These are phyloP conservation scores for Diaporthe capsici DNA, from an alignment of 2,329 filamentous ascomycete genomes.

Conservation along the genomic window DNA sequence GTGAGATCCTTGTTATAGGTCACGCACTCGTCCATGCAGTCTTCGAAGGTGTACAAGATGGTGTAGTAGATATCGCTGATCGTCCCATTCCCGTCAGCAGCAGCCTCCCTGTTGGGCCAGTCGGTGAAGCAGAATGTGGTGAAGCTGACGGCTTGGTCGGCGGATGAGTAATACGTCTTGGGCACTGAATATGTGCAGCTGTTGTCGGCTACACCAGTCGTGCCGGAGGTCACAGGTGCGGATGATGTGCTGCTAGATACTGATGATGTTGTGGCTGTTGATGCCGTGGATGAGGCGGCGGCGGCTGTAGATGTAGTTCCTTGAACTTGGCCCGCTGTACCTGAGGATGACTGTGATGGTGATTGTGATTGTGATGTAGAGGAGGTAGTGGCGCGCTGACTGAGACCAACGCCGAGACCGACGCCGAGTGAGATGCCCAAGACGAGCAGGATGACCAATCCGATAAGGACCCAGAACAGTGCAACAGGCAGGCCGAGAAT, in stretches of 20 bases:
- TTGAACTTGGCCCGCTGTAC: neutral
- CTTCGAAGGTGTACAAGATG: neutral
- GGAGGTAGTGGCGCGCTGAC: neutral
- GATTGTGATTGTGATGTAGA: neutral
- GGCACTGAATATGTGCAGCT: neutral
- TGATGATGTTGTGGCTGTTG: neutral
- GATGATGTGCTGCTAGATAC: slow-evolving; percentile 19
- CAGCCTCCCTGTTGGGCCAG: slow-evolving; percentile 4
- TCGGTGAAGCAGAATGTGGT: slow-evolving; percentile 8
- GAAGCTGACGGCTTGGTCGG: neutral
- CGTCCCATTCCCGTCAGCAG: slow-evolving; percentile 9
- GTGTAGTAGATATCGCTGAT: neutral
- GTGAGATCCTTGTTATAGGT: neutral
- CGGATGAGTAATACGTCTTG: slow-evolving; percentile 4
- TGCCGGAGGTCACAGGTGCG: slow-evolving; percentile 17
- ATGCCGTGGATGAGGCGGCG: neutral
- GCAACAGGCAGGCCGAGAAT: slow-evolving; percentile 10
- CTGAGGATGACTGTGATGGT: neutral
- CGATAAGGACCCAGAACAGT: slow-evolving; percentile 7
- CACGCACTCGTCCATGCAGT: slow-evolving; percentile 20
- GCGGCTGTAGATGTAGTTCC: neutral
- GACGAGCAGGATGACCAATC: neutral
- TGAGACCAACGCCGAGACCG: slow-evolving; percentile 16
- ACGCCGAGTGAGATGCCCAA: slow-evolving; percentile 8
- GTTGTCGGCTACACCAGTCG: slow-evolving; percentile 12